phyloP scores from a whole-genome alignment of 176 grass and related monocot genomes.

The Tillandsia leiboldiana region DNA sequence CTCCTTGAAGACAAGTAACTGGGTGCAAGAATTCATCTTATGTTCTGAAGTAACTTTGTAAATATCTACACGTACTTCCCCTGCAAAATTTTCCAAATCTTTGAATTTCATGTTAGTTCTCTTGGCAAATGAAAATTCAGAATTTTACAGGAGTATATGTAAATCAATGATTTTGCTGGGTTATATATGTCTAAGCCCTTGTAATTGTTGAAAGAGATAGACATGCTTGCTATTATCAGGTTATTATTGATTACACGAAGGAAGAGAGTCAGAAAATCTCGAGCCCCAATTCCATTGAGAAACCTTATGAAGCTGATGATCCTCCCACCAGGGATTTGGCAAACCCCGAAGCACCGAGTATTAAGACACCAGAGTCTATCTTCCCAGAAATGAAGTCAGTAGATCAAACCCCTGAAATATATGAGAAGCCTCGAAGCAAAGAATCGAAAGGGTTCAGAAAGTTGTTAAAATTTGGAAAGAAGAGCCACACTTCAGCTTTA shows the following conservation, averaged over 20 bases:
- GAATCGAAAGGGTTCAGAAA: conserved; percentile 84
- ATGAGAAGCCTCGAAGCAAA: conserved; percentile 44
- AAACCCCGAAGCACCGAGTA: conserved; percentile 24
- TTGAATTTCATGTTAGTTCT: no score
- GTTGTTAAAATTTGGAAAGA: conserved; percentile 83
- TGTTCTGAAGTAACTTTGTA: no score
- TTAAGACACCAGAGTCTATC: conserved; percentile 27
- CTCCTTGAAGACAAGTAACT: no score
- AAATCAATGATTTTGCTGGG: background rate
- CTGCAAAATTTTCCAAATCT: no score
- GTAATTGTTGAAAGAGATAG: conserved; percentile 2
- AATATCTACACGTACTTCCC: no score
- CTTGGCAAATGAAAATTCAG: no score
- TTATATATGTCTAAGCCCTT: conserved; percentile 2
- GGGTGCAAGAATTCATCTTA: no score
- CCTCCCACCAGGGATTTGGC: conserved; percentile 12
- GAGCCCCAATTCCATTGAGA: conserved; percentile 16
- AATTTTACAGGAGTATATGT: background rate
- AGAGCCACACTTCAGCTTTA: conserved; percentile 38
- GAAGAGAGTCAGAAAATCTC: conserved; percentile 25
- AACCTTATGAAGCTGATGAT: conserved; percentile 64
- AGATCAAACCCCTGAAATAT: conserved; percentile 30
- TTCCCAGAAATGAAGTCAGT: conserved; percentile 23
- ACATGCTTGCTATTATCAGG: conserved; percentile 35
- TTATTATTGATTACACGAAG: conserved; percentile 29